These are phyloP conservation scores for Diospyros kaki DNA, from an alignment of 148 eudicot genomes.

Conservation along the genomic window DNA sequence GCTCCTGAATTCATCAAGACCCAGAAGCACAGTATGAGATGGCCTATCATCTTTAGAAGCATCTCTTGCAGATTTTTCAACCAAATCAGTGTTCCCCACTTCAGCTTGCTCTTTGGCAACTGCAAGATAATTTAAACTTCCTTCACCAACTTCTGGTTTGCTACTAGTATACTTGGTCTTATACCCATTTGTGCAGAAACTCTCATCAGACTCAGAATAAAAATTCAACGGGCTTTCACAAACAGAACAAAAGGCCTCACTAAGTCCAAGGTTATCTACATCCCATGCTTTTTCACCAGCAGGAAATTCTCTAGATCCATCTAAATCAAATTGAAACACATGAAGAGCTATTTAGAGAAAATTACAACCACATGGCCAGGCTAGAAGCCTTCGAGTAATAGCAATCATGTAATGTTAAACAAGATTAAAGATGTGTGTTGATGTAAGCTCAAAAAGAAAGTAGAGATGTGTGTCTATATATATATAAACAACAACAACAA, in stretches of 20 bases:
- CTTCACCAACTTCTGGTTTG: constrained; percentile 19
- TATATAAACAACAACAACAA: no score
- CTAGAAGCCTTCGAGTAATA: neutral
- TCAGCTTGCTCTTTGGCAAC: constrained; percentile 22
- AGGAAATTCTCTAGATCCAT: constrained; percentile 37
- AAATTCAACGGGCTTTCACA: constrained; percentile 16
- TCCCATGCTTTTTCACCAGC: constrained; percentile 38
- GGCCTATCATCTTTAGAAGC: constrained; percentile 40
- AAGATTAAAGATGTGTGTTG: neutral
- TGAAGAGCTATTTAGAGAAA: neutral
- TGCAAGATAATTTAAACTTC: constrained; percentile 1
- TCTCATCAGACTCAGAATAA: constrained; percentile 25
- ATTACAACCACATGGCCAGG: neutral
- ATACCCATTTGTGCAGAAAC: constrained; percentile 21
- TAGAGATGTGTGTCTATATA: no score
- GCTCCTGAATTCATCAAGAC: constrained; percentile 85
- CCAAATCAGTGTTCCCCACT: constrained; percentile 17
- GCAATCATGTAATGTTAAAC: neutral
- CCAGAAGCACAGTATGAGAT: constrained; percentile 50
- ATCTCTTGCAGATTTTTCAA: constrained; percentile 28
- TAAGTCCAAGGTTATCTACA: constrained; percentile 34
- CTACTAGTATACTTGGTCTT: constrained; percentile 14
- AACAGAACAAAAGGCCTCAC: constrained; percentile 18
- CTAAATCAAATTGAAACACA: constrained; percentile 31
- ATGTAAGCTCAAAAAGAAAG: no score